phyloP scores from a whole-genome alignment of 495 filamentous ascomycete genomes.

The Annulohypoxylon stygium region DNA sequence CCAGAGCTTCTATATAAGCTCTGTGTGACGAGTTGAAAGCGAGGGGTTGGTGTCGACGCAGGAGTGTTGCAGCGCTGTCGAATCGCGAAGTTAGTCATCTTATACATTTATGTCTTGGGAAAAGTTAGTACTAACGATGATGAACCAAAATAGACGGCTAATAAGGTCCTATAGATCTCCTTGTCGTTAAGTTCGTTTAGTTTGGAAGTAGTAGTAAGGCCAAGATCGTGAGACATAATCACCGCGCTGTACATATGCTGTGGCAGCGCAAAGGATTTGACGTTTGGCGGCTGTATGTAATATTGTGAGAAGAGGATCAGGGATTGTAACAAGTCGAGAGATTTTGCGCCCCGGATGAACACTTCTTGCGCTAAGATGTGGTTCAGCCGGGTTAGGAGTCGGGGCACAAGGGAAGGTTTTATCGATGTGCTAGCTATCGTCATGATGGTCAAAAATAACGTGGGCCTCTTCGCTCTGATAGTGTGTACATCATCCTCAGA shows the following conservation, averaged over 20 bases:
- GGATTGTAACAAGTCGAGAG: slow-evolving; percentile 40
- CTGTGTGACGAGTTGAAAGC: slow-evolving; percentile 26
- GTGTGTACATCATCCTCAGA: slow-evolving; percentile 20
- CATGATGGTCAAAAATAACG: slow-evolving; percentile 41
- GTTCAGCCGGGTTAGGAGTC: slow-evolving; percentile 33
- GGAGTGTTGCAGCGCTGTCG: slow-evolving; percentile 31
- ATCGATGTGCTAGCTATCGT: slow-evolving; percentile 36
- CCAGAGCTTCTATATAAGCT: slow-evolving; percentile 25
- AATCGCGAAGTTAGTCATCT: not conserved
- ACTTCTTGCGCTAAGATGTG: slow-evolving; percentile 38
- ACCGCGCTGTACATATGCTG: slow-evolving; percentile 42
- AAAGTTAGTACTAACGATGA: slow-evolving; percentile 30
- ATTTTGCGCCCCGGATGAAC: slow-evolving; percentile 39
- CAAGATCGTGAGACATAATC: slow-evolving; percentile 44
- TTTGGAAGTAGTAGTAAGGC: slow-evolving; percentile 7
- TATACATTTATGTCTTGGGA: not conserved
- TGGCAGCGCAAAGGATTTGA: slow-evolving; percentile 37
- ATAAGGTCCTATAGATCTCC: slow-evolving; percentile 30
- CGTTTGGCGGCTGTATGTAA: slow-evolving; percentile 39
- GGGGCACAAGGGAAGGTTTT: slow-evolving; percentile 26
- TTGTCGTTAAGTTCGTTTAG: not conserved
- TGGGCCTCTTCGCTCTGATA: slow-evolving; percentile 32
- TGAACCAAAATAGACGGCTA: slow-evolving; percentile 42
- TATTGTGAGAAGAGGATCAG: slow-evolving; percentile 42
- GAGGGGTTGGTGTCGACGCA: slow-evolving; percentile 38